A percentile compares a stretch with the other conserved stretches of the same genome.
These are phyloP conservation scores for Globisporangium polare DNA, from an alignment of 352 stramenopile species.

Conservation along the genomic window DNA sequence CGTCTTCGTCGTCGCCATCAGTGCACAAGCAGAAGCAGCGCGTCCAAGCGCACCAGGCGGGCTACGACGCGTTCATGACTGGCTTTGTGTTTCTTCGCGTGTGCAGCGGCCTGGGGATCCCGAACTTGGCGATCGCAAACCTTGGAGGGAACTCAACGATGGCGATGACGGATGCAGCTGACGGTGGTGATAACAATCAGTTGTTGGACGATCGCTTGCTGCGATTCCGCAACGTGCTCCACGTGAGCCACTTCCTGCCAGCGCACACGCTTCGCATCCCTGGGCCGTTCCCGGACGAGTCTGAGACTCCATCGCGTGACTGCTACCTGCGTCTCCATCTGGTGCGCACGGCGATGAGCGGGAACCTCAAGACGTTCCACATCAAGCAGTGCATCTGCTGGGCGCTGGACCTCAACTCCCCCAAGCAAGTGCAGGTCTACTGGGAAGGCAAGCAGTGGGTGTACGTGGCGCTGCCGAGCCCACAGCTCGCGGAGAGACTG, in stretches of 20 bases:
- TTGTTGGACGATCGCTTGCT: constrained; percentile 21
- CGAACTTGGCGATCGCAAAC: constrained; percentile 42
- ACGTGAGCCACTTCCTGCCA: constrained; percentile 65
- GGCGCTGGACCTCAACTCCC: constrained; percentile 40
- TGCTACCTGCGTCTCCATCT: constrained; percentile 54
- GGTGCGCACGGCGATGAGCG: constrained; percentile 38
- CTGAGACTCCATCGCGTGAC: constrained; percentile 41
- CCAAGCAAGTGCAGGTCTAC: constrained; percentile 39
- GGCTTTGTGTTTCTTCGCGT: constrained; percentile 70
- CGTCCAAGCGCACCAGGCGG: constrained; percentile 62
- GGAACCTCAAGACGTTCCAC: constrained; percentile 57
- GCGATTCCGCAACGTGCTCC: constrained; percentile 39
- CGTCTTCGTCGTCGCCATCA: not conserved
- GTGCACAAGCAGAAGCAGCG: constrained; percentile 16
- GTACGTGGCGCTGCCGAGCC: constrained; percentile 44
- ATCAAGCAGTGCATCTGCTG: constrained; percentile 70
- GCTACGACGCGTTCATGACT: constrained; percentile 81
- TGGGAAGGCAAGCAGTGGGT: constrained; percentile 51
- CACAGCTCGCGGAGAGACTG: constrained; percentile 33
- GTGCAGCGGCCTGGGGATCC: constrained; percentile 49
- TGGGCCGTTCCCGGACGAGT: constrained; percentile 38
- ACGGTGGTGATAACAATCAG: not conserved
- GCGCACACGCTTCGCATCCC: constrained; percentile 38
- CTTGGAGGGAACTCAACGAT: constrained; percentile 18
- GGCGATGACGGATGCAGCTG: not conserved